Conservation (phyloP, 2,329 filamentous ascomycete species). For the Diplodia mutila region DNA sequence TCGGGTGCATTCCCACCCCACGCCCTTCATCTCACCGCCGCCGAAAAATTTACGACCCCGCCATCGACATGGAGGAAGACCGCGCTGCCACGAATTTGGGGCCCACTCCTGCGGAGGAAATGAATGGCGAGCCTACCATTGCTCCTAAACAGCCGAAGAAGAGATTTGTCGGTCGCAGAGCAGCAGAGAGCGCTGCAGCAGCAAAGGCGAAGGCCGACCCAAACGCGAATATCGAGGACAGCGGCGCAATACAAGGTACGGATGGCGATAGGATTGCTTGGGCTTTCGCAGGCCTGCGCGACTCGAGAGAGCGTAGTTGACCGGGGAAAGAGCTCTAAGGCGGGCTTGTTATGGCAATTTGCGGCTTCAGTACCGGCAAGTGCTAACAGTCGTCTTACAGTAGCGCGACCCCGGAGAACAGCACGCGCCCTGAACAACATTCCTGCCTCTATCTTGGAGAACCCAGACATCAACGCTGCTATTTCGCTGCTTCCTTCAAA, state of each 20-base stretch:
- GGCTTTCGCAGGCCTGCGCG: neutral
- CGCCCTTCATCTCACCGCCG: neutral
- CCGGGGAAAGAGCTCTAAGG: neutral
- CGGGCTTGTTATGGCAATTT: neutral
- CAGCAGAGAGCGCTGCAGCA: constrained; percentile 63
- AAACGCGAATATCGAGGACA: constrained; percentile 60
- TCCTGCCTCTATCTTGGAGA: constrained; percentile 81
- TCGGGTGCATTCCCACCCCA: neutral
- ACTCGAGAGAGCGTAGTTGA: neutral
- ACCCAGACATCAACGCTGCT: constrained; percentile 83
- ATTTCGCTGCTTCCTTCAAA: constrained; percentile 88
- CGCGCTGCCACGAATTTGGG: constrained; percentile 71
- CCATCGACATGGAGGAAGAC: constrained; percentile 71
- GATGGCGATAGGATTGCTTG: neutral
- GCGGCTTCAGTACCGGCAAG: neutral
- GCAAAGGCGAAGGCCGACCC: constrained; percentile 37
- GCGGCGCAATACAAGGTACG: constrained; percentile 69
- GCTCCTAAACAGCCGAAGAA: constrained; percentile 77
- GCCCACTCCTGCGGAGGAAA: constrained; percentile 65
- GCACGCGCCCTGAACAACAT: constrained; percentile 89
- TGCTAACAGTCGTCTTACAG: constrained; percentile 49
- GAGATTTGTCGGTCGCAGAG: constrained; percentile 84
- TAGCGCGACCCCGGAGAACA: constrained; percentile 70
- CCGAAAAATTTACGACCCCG: constrained; percentile 14
- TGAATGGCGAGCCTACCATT: constrained; percentile 54